These are phyloP conservation scores for Rhodotorula sp. DNA, from an alignment of 1,284 basidiomycete genomes.

Conservation along the genomic window DNA sequence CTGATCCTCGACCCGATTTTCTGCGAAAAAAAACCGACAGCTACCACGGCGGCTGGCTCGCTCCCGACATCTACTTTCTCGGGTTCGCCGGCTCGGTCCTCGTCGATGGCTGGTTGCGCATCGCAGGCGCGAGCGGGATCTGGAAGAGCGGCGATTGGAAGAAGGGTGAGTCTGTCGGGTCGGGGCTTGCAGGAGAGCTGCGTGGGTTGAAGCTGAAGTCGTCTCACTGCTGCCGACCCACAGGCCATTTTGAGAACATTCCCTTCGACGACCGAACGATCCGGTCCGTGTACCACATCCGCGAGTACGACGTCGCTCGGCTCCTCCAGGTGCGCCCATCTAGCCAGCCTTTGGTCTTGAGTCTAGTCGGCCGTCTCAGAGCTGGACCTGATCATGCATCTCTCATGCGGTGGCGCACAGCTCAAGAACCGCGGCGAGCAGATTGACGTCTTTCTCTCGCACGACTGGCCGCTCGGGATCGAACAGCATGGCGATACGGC, in stretches of 20 bases:
- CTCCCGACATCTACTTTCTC: slow-evolving; percentile 95
- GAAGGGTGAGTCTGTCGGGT: slow-evolving; percentile 56
- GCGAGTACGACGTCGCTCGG: slow-evolving; percentile 78
- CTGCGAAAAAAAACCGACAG: slow-evolving; percentile 50
- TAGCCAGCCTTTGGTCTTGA: not conserved
- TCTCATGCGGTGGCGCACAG: no score
- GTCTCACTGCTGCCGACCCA: no score
- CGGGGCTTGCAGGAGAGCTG: not conserved
- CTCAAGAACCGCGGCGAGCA: slow-evolving; percentile 23
- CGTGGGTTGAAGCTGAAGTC: no score
- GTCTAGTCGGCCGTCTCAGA: no score
- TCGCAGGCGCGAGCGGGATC: slow-evolving; percentile 90
- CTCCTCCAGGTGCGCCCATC: slow-evolving; percentile 66
- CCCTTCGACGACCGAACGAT: slow-evolving; percentile 68
- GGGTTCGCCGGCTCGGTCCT: slow-evolving; percentile 87
- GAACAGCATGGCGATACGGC: slow-evolving; percentile 73
- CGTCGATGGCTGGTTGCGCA: slow-evolving; percentile 74
- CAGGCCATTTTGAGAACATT: slow-evolving; percentile 69
- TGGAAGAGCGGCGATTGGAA: slow-evolving; percentile 80
- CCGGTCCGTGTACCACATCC: slow-evolving; percentile 86
- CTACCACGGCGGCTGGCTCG: slow-evolving; percentile 93
- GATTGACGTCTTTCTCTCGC: slow-evolving; percentile 78
- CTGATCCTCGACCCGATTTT: not conserved
- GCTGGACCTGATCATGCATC: accelerated
- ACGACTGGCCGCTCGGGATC: slow-evolving; percentile 93